phyloP scores from a whole-genome alignment of 768 basidiomycete species.

The Lactifluus rugatus region DNA sequence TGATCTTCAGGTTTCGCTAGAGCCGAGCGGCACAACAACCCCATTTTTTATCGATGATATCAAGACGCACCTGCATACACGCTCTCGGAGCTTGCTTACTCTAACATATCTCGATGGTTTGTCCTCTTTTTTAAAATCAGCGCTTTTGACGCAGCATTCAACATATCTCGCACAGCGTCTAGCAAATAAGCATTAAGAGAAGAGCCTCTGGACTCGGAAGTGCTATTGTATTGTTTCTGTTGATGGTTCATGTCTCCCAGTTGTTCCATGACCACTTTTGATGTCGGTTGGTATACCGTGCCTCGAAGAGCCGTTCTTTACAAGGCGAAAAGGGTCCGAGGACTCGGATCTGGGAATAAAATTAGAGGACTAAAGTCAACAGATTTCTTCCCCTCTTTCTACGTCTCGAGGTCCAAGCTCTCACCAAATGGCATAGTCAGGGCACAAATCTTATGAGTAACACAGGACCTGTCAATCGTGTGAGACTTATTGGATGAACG shows the following conservation, averaged over 20 bases:
- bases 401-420: background rate
- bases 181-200: conserved; percentile 1
- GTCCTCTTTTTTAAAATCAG: background rate
- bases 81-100: background rate
- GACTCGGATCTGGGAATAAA: background rate
- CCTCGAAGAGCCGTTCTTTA: background rate
- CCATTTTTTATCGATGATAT: background rate
- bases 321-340: background rate
- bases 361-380: background rate
- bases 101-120: too few relatives aligned
- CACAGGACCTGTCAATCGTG: conserved; percentile 1
- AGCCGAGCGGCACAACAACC: background rate
- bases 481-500: background rate
- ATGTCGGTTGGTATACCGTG: background rate
- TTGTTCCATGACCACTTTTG: background rate
- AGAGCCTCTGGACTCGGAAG: background rate
- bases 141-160: background rate
- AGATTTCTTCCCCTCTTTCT: background rate
- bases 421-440: conserved; percentile 9
- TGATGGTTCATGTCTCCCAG: background rate
- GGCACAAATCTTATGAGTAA: background rate
- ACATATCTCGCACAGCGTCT: background rate
- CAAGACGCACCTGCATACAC: background rate
- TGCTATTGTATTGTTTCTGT: background rate
- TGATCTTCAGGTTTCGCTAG: conserved; percentile 15